Percentiles rank a stretch among this genome's conserved stretches.
Conservation (phyloP, 1,284 basidiomycete genomes). For the Hemileia vastatrix region DNA sequence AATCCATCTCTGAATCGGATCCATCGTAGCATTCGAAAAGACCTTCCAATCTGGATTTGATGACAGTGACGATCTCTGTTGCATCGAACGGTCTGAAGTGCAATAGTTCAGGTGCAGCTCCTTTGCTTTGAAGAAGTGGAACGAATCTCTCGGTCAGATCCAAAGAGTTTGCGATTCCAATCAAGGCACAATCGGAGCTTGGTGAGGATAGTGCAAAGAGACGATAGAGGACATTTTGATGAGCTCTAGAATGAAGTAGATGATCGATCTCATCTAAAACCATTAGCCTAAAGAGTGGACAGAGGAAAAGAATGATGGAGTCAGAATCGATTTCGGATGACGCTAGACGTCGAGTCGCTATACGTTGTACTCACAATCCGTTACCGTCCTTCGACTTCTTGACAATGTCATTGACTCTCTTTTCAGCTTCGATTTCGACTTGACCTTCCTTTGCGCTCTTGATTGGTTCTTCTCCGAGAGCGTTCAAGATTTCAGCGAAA, state of each 20-base stretch:
- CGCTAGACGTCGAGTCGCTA: slow-evolving; percentile 19
- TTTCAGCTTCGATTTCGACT: neutral
- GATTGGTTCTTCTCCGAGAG: slow-evolving; percentile 18
- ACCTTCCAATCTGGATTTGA: slow-evolving; percentile 37
- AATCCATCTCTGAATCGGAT: no score
- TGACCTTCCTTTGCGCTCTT: neutral
- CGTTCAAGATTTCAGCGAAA: slow-evolving; percentile 32
- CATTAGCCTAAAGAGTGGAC: slow-evolving; percentile 34
- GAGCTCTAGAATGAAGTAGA: slow-evolving; percentile 37
- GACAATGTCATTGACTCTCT: neutral
- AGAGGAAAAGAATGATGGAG: slow-evolving; percentile 10
- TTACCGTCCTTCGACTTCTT: neutral
- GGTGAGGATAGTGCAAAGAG: slow-evolving; percentile 40
- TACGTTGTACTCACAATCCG: neutral
- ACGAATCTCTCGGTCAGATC: slow-evolving; percentile 28
- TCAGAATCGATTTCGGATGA: neutral
- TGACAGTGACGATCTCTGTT: slow-evolving; percentile 41
- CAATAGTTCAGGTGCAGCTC: slow-evolving; percentile 39
- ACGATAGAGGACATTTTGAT: slow-evolving; percentile 44
- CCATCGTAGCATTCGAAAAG: slow-evolving; percentile 30
- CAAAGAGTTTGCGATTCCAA: slow-evolving; percentile 38
- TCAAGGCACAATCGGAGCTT: slow-evolving; percentile 28
- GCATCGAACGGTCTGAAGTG: slow-evolving; percentile 45
- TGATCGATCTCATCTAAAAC: slow-evolving; percentile 48
- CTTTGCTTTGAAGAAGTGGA: slow-evolving; percentile 36